Evolutionary conservation across 306 rosid species (phyloP).

Genomic region (Nissolia schottii): DNA sequence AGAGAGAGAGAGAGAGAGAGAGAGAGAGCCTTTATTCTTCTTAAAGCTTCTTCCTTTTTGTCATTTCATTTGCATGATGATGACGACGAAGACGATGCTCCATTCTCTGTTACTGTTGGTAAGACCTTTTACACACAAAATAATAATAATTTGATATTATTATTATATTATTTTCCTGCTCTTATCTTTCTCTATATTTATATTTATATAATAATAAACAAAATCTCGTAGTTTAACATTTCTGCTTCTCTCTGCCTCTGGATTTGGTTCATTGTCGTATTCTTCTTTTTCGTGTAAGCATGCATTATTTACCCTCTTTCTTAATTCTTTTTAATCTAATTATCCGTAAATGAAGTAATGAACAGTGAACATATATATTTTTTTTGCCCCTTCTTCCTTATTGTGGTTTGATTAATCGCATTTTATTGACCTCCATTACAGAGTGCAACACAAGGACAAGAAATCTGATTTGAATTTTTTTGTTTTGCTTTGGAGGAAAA

Average conservation of each 20-base stretch:
- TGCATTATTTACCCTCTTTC: not conserved
- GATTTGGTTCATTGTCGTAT: slow-evolving; percentile 29
- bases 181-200: not conserved
- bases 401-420: slow-evolving; percentile 2
- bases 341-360: not conserved
- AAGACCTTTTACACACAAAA: not conserved
- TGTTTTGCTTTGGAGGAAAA: slow-evolving; percentile 22
- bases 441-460: slow-evolving; percentile 3
- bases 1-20: too few relatives aligned
- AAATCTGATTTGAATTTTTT: slow-evolving; percentile 36
- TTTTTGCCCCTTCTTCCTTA: not conserved
- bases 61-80: slow-evolving; percentile 37
- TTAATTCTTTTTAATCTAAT: not conserved
- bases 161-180: not conserved
- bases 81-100: slow-evolving; percentile 6
- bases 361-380: slow-evolving; percentile 13
- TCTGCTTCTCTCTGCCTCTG: slow-evolving; percentile 53
- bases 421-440: slow-evolving; percentile 17
- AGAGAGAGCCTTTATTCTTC: slow-evolving; percentile 31
- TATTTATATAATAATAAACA: not conserved
- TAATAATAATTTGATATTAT: too few relatives aligned
- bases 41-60: slow-evolving; percentile 38
- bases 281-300: not conserved
- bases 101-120: slow-evolving; percentile 35
- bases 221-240: slow-evolving; percentile 26